Evolutionary conservation across 208 protist species (phyloP).

Genomic region (Plasmodiophora brassicae): DNA sequence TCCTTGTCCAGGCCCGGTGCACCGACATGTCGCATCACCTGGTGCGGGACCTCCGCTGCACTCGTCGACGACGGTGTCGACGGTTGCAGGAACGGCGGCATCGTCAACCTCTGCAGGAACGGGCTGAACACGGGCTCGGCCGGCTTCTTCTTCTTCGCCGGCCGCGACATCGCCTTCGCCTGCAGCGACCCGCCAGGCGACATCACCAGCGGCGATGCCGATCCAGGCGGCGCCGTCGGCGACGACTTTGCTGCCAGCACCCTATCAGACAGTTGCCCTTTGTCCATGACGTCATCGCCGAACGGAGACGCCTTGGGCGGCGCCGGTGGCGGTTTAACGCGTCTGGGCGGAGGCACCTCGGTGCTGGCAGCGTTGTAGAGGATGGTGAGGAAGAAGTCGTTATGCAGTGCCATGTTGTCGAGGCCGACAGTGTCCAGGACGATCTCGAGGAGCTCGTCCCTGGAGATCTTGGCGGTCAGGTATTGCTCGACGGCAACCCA

Average conservation of each 20-base stretch:
- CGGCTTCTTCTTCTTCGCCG: neutral
- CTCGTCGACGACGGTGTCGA: neutral
- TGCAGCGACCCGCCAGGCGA: too few relatives aligned
- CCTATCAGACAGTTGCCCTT: too few relatives aligned
- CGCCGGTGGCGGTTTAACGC: too few relatives aligned
- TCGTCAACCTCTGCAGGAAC: neutral
- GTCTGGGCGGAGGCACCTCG: neutral
- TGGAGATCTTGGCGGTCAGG: neutral
- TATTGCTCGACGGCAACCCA: neutral
- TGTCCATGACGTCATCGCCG: too few relatives aligned
- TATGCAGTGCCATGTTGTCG: constrained; percentile 4
- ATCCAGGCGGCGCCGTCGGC: too few relatives aligned
- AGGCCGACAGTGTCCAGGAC: neutral
- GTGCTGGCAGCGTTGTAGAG: constrained; percentile 9
- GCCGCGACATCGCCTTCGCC: too few relatives aligned
- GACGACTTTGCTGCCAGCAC: too few relatives aligned
- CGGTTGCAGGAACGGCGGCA: neutral
- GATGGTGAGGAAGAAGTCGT: constrained; percentile 7
- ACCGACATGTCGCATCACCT: neutral
- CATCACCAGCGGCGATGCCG: too few relatives aligned
- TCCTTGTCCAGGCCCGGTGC: neutral
- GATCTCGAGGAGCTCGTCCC: neutral
- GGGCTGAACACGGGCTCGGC: neutral
- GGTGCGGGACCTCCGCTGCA: neutral
- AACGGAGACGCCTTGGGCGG: too few relatives aligned